Evolutionary conservation across 176 grass and related monocot genomes (phyloP).

Genomic region (Hordeum marinum): DNA sequence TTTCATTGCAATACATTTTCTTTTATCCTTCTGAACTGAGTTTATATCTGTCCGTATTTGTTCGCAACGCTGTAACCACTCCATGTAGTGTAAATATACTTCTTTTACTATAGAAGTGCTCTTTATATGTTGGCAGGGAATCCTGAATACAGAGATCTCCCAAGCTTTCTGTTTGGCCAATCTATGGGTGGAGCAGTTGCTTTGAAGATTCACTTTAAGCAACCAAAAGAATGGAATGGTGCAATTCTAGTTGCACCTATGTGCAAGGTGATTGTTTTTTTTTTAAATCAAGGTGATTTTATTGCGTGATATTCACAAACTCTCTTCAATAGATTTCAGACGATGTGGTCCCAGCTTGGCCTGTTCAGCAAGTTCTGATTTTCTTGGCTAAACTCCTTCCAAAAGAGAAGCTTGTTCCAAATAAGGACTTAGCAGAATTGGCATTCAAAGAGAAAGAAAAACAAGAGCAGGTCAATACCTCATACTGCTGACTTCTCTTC

Average conservation of each 20-base stretch:
- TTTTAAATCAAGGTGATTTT: too few relatives aligned
- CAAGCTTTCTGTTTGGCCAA: slow-evolving; percentile 91
- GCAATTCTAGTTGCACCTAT: slow-evolving; percentile 93
- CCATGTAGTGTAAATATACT: background rate
- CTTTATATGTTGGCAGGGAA: slow-evolving; percentile 46
- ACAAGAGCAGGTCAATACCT: slow-evolving; percentile 56
- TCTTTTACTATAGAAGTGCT: background rate
- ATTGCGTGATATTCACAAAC: background rate
- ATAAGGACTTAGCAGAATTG: slow-evolving; percentile 90
- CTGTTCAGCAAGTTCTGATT: slow-evolving; percentile 78
- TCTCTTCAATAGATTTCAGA: slow-evolving; percentile 65
- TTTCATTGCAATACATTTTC: background rate
- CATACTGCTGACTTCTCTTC: too few relatives aligned
- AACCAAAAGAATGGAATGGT: slow-evolving; percentile 80
- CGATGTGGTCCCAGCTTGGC: slow-evolving; percentile 79
- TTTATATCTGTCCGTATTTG: background rate
- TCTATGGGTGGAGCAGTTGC: slow-evolving; percentile 94
- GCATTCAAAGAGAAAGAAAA: slow-evolving; percentile 82
- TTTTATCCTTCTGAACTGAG: background rate
- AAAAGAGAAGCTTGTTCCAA: slow-evolving; percentile 86
- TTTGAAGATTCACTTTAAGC: slow-evolving; percentile 87
- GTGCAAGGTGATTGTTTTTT: slow-evolving; percentile 65
- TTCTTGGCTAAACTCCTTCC: slow-evolving; percentile 75
- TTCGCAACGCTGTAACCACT: background rate
- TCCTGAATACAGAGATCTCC: slow-evolving; percentile 59